Conservation (phyloP, 139 green algal species). For the Asterochloris erici region DNA sequence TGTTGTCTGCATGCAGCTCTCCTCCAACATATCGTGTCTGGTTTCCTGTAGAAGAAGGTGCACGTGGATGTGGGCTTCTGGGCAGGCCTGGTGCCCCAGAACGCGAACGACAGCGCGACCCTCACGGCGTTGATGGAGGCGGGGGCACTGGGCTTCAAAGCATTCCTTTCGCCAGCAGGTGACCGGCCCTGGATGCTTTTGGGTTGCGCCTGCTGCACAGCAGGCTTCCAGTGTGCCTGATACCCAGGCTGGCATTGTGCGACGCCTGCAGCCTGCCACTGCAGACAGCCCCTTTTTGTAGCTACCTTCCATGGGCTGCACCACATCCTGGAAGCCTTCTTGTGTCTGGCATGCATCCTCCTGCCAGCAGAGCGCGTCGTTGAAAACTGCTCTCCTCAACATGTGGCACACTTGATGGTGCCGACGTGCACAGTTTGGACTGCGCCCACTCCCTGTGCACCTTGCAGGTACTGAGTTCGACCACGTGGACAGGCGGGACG, state of each 20-base stretch:
- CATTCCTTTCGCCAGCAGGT: slow-evolving; percentile 85
- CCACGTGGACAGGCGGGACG: slow-evolving; percentile 50
- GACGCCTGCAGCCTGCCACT: no score
- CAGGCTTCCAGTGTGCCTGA: not conserved
- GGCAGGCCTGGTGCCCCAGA: slow-evolving; percentile 87
- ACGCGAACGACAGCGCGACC: slow-evolving; percentile 56
- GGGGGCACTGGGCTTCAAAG: slow-evolving; percentile 90
- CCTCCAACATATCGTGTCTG: not conserved
- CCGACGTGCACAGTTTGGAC: not conserved
- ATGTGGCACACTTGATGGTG: not conserved
- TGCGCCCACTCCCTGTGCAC: not conserved
- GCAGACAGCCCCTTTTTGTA: no score
- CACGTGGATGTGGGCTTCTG: slow-evolving; percentile 83
- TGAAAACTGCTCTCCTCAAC: not conserved
- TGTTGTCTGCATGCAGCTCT: no score
- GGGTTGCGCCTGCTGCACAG: not conserved
- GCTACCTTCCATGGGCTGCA: not conserved
- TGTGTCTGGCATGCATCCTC: slow-evolving; percentile 50
- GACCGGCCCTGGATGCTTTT: not conserved
- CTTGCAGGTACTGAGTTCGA: slow-evolving; percentile 71
- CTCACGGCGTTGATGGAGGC: slow-evolving; percentile 63
- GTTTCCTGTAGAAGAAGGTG: slow-evolving; percentile 51
- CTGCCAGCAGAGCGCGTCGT: not conserved
- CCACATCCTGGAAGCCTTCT: slow-evolving; percentile 4
- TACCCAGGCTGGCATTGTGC: no score